These are phyloP conservation scores for Gnomoniopsis smithogilvyi DNA, from an alignment of 2,329 filamentous ascomycete species.

Conservation along the genomic window DNA sequence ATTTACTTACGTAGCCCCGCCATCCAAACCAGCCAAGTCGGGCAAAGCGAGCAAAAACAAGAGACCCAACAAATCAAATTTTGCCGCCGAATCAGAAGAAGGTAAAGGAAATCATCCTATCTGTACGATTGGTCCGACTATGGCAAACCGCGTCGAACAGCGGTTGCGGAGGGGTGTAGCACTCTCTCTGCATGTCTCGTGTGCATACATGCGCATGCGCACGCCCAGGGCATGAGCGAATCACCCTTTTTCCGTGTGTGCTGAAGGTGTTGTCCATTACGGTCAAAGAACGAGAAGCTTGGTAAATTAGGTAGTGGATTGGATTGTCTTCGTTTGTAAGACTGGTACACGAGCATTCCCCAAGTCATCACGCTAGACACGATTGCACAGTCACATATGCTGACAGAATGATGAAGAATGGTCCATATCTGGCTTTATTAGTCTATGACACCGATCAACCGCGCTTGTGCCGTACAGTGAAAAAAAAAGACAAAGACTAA, in stretches of 20 bases:
- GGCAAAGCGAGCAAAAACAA: not conserved
- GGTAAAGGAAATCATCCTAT: not conserved
- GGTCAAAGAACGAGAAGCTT: too few species aligned
- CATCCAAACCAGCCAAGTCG: not conserved
- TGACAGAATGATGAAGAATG: not conserved
- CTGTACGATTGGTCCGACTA: not conserved
- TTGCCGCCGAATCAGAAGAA: not conserved
- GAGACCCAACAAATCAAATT: not conserved
- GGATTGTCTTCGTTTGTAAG: too few species aligned
- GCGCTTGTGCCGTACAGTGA: not conserved
- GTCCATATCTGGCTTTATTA: conserved; percentile 10
- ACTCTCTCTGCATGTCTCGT: too few species aligned
- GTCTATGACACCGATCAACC: conserved; percentile 11
- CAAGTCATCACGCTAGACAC: not conserved
- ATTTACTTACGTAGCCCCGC: not conserved
- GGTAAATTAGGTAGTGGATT: too few species aligned
- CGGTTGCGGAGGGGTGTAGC: too few species aligned
- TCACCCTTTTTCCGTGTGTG: too few species aligned
- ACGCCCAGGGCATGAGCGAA: too few species aligned
- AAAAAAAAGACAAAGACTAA: not conserved
- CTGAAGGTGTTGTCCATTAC: too few species aligned
- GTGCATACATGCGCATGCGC: too few species aligned
- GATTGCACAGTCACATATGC: not conserved
- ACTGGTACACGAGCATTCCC: too few species aligned
- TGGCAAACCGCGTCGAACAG: too few species aligned